These are phyloP conservation scores for Tulasnella sp. DNA, from an alignment of 768 basidiomycete species.

Conservation along the genomic window DNA sequence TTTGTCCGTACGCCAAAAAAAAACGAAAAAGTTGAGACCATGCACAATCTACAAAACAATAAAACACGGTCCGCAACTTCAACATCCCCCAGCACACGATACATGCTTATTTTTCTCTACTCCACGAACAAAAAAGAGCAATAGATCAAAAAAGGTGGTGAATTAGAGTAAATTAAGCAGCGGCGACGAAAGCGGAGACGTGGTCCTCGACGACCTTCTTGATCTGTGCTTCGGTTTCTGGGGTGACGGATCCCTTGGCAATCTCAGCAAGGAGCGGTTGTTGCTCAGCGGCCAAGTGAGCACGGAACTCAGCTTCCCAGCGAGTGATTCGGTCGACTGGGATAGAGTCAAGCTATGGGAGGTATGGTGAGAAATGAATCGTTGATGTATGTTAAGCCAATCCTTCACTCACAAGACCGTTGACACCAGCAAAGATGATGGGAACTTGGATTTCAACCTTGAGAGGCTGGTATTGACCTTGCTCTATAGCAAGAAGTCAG, in stretches of 20 bases:
- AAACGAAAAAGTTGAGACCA: too few relatives aligned
- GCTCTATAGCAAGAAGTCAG: slow-evolving; percentile 45
- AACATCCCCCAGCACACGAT: too few relatives aligned
- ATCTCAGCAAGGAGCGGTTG: slow-evolving; percentile 70
- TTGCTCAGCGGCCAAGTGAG: slow-evolving; percentile 68
- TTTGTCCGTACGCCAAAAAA: too few relatives aligned
- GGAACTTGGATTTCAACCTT: slow-evolving; percentile 95
- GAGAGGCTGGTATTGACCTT: slow-evolving; percentile 95
- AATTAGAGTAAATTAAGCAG: slow-evolving; percentile 4
- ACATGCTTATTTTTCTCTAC: too few relatives aligned
- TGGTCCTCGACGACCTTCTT: slow-evolving; percentile 91
- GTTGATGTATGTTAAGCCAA: background rate
- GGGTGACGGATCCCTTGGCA: slow-evolving; percentile 65
- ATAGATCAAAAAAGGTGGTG: background rate
- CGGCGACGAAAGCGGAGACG: slow-evolving; percentile 60
- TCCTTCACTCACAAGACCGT: slow-evolving; percentile 67
- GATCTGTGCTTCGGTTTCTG: slow-evolving; percentile 84
- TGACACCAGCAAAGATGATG: slow-evolving; percentile 98
- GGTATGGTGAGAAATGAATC: background rate
- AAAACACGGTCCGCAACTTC: too few relatives aligned
- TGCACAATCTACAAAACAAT: too few relatives aligned
- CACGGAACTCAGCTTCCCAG: slow-evolving; percentile 89
- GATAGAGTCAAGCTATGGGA: slow-evolving; percentile 71
- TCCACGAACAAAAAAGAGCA: too few relatives aligned
- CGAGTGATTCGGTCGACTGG: slow-evolving; percentile 87